Conservation (phyloP, 140 eudicot genomes). For the Senecio squalidus region DNA sequence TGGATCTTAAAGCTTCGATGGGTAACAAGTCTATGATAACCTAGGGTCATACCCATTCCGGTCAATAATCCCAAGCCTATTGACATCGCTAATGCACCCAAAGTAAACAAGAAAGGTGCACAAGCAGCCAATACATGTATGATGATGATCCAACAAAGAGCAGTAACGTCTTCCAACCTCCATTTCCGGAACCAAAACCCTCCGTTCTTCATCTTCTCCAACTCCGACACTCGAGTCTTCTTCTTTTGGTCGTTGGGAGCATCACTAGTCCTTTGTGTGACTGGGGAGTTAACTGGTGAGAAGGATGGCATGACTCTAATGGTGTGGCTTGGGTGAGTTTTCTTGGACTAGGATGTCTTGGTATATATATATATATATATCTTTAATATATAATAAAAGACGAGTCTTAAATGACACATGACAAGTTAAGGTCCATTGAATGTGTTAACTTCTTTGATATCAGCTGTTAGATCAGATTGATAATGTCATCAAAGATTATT, state of each 20-base stretch:
- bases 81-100: neutral
- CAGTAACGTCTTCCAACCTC: neutral
- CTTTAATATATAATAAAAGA: too few species aligned
- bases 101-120: conserved; percentile 7
- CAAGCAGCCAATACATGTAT: conserved; percentile 6
- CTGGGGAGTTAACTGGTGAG: neutral
- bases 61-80: neutral
- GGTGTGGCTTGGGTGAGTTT: neutral
- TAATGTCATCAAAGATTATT: too few species aligned
- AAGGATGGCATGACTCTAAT: neutral
- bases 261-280: neutral
- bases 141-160: neutral
- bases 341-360: too few species aligned
- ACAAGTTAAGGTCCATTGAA: too few species aligned
- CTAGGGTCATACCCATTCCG: conserved; percentile 10
- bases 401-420: too few species aligned
- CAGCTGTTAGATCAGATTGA: too few species aligned
- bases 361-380: too few species aligned
- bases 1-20: neutral
- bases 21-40: conserved; percentile 15
- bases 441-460: too few species aligned
- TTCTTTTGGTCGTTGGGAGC: neutral
- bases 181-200: conserved; percentile 11
- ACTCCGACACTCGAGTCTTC: neutral
- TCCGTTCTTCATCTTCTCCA: conserved; percentile 7